Percentiles rank a stretch among this genome's conserved stretches.
Evolutionary conservation across 441 rosid genomes (phyloP).

Genomic region (Euphorbia corollata): DNA sequence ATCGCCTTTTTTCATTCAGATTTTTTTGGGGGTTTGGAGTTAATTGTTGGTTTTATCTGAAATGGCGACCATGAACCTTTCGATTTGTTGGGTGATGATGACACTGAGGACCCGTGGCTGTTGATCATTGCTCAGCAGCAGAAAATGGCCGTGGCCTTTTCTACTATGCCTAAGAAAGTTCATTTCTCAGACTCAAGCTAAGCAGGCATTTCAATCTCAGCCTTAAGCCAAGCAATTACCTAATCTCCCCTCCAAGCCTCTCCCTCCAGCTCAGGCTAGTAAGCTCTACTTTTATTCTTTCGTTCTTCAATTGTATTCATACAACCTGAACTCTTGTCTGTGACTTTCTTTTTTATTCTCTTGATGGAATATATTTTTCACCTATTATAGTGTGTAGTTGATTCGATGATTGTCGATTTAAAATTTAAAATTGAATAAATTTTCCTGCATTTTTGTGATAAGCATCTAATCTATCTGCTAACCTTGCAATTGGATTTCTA

Average conservation of each 20-base stretch:
- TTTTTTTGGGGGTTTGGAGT: not conserved
- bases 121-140: conserved; percentile 39
- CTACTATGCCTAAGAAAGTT: conserved; percentile 30
- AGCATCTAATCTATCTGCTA: too few species aligned
- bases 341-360: too few species aligned
- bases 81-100: conserved; percentile 66
- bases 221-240: conserved; percentile 32
- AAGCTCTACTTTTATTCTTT: too few species aligned
- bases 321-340: too few species aligned
- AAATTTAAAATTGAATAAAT: too few species aligned
- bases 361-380: too few species aligned
- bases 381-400: too few species aligned
- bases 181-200: conserved; percentile 25
- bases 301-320: too few species aligned
- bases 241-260: conserved; percentile 58
- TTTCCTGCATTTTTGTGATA: too few species aligned
- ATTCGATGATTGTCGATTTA: too few species aligned
- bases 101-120: conserved; percentile 54
- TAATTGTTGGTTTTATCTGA: conserved; percentile 5
- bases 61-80: conserved; percentile 72
- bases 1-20: conserved; percentile 8
- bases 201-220: conserved; percentile 29
- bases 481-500: too few species aligned
- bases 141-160: conserved; percentile 21
- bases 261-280: conserved; percentile 73